Evolutionary conservation across 495 filamentous ascomycete genomes (phyloP).

Genomic region (Tuber borchii): DNA sequence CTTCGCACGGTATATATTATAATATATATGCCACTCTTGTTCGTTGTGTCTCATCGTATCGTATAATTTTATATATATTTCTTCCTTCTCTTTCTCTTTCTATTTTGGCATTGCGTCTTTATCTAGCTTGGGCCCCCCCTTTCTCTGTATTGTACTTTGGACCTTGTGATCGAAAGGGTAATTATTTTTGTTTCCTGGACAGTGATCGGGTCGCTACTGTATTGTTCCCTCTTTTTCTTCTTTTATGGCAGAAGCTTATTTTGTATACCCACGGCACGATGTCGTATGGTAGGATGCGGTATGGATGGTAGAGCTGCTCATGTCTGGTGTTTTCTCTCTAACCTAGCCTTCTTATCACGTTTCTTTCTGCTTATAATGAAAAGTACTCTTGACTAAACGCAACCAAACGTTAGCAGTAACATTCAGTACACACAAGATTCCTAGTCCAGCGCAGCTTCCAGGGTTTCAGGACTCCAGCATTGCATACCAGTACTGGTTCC

Average conservation of each 20-base stretch:
- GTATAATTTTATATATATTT: constrained; percentile 2
- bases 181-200: neutral
- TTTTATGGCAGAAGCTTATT: neutral
- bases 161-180: neutral
- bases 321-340: neutral
- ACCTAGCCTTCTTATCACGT: neutral
- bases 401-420: no score
- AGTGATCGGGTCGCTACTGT: neutral
- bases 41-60: neutral
- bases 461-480: no score
- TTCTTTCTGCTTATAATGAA: neutral
- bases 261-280: neutral
- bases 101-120: neutral
- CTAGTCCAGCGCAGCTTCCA: no score
- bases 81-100: neutral
- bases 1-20: neutral
- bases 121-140: neutral
- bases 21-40: neutral
- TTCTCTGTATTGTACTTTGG: neutral
- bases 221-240: neutral
- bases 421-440: no score
- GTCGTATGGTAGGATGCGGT: neutral
- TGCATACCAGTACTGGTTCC: no score
- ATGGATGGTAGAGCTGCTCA: neutral
- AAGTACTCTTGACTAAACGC: neutral